Conservation (phyloP, 805 yeast genomes). For the Ogataea nitratoaversa region DNA sequence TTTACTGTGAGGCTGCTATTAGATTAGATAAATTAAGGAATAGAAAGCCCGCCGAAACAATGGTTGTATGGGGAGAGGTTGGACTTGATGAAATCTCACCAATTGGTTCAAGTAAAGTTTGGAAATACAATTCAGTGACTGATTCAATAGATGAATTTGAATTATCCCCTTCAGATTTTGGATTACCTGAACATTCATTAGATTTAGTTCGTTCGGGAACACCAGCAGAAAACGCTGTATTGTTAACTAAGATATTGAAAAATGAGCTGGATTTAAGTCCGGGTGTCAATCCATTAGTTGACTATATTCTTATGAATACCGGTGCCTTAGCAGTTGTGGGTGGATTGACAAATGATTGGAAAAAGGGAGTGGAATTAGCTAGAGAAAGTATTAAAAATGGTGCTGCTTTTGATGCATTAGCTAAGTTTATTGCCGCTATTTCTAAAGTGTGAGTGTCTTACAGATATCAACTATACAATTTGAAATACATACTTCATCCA, state of each 20-base stretch:
- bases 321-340: constrained; percentile 82
- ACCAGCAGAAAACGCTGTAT: constrained; percentile 75
- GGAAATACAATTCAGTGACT: constrained; percentile 52
- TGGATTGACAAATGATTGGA: constrained; percentile 67
- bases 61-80: constrained; percentile 90
- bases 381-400: constrained; percentile 65
- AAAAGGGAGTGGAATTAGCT: constrained; percentile 73
- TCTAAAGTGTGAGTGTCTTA: constrained; percentile 5
- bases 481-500: too few species aligned
- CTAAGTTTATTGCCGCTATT: constrained; percentile 44
- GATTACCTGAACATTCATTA: constrained; percentile 68
- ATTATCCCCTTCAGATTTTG: constrained; percentile 74
- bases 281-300: constrained; percentile 64
- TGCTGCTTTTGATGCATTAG: constrained; percentile 56
- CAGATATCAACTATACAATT: too few species aligned
- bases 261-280: constrained; percentile 39
- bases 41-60: constrained; percentile 45
- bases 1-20: constrained; percentile 78
- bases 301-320: constrained; percentile 86
- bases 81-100: constrained; percentile 95
- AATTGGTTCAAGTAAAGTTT: constrained; percentile 71
- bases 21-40: constrained; percentile 49
- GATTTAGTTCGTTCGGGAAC: constrained; percentile 75
- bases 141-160: constrained; percentile 37
- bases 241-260: constrained; percentile 41